phyloP scores from a whole-genome alignment of 208 protist genomes.

The Acanthamoeba divionensis region DNA sequence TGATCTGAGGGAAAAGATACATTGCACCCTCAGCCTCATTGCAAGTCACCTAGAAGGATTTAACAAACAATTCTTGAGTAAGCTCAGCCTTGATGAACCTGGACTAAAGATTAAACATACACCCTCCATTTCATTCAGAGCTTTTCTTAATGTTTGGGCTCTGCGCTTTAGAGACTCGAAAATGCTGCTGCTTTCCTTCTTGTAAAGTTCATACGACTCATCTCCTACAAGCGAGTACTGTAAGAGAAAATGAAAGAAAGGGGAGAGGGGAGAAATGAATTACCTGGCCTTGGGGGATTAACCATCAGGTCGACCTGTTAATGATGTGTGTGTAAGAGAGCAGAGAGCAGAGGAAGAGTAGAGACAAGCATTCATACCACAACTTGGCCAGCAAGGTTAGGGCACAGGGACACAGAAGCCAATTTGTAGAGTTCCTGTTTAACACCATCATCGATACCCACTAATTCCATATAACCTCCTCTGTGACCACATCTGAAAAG shows the following conservation, averaged over 20 bases:
- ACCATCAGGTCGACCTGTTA: constrained; percentile 91
- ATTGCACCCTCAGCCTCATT: constrained; percentile 90
- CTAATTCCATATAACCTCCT: constrained; percentile 95
- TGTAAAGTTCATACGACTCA: constrained; percentile 86
- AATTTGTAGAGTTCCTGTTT: constrained; percentile 93
- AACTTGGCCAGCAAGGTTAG: constrained; percentile 80
- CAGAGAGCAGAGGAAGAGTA: no score
- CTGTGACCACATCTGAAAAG: constrained; percentile 90
- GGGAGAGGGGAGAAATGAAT: constrained; percentile 61
- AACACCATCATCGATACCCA: constrained; percentile 71
- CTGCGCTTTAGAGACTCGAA: constrained; percentile 79
- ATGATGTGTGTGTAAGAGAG: no score
- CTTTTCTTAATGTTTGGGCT: constrained; percentile 70
- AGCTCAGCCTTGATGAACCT: no score
- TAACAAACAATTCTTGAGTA: no score
- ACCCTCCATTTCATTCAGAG: constrained; percentile 86
- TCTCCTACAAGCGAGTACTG: neutral
- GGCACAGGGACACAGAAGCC: constrained; percentile 92
- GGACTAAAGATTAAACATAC: no score
- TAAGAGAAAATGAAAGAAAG: no score
- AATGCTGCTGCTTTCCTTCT: constrained; percentile 84
- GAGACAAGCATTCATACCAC: neutral
- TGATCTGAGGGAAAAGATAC: constrained; percentile 97
- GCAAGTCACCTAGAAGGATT: constrained; percentile 81
- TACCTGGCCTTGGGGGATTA: constrained; percentile 88